Evolutionary conservation across 1,284 basidiomycete species (phyloP).

Genomic region (Ganoderma sp.): DNA sequence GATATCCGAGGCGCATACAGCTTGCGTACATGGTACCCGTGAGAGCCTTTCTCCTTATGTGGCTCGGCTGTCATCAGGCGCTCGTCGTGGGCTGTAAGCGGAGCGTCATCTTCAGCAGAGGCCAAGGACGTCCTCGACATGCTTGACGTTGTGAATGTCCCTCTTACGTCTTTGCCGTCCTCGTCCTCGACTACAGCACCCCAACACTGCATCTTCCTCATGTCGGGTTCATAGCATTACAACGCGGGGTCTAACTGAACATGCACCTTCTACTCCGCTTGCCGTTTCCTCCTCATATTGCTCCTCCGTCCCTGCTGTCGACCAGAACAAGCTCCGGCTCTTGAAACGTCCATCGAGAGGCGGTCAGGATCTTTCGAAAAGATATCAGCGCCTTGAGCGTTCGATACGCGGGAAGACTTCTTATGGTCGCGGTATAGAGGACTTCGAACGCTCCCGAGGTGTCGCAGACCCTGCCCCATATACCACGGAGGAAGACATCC

Average conservation of each 20-base stretch:
- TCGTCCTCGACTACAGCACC: conserved; percentile 14
- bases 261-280: conserved; percentile 11
- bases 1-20: conserved; percentile 16
- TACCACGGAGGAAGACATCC: conserved; percentile 14
- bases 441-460: conserved; percentile 26
- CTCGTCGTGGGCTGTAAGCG: background rate
- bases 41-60: conserved; percentile 19
- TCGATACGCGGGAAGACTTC: conserved; percentile 54
- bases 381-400: conserved; percentile 62
- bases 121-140: conserved; percentile 22
- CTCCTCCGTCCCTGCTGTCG: conserved; percentile 16
- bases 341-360: conserved; percentile 39
- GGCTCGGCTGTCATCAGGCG: background rate
- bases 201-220: background rate
- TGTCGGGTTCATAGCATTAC: conserved; percentile 10
- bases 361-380: conserved; percentile 56
- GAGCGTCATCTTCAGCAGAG: conserved; percentile 5
- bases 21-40: conserved; percentile 21
- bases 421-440: conserved; percentile 43
- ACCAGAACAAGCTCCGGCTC: conserved; percentile 18
- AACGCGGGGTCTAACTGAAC: conserved; percentile 11
- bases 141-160: conserved; percentile 31
- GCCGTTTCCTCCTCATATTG: conserved; percentile 16
- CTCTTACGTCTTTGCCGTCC: conserved; percentile 20
- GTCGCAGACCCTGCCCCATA: conserved; percentile 21